Evolutionary conservation across 352 stramenopile species (phyloP), one percentile per base, ranked within the genome.

Genomic region (Phytophthora idaei): DNA sequence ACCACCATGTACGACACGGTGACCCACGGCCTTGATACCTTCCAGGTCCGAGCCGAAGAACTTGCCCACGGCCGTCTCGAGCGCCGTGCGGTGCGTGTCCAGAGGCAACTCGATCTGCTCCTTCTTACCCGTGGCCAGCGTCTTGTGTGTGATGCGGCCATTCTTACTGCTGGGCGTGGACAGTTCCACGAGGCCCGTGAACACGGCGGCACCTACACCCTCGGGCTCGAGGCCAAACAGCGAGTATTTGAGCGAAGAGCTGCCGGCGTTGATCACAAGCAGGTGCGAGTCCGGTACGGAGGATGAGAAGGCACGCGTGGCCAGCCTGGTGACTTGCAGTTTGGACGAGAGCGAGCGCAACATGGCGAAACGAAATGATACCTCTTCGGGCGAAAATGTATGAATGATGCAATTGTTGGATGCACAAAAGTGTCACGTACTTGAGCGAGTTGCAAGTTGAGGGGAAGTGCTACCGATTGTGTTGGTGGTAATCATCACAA

Each of bases 1-100:
- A 7, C 88, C 90, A 53, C 91, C 91, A 65, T 97, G 91, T 25
- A 97, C 90, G 14, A 97, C 82, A 31, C 91, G 87, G 74, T 97
- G 91, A 44, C 91, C 91, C 8, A 97, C 81, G 11, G 79, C 87
- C 39, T 79, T 67, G 66, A 96, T 91, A 48, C 80, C 71, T 0
- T 83, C 63, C 5, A 82, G 67, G 34, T 83, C 58, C 17, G 63
- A 74, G 64, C 69, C 77, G 25, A 93, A 91, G 71, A 90, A 93
- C 34, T 81, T 72, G 48, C 48, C 51, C 55, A 92, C 80, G 1
- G 74, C 78, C 36, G 83, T 73, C 54, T 93, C 83, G 25, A 93
- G 74, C 9, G 85, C 85, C 17, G 57, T 72, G 54, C 77, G 78
- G 72, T 93, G 85, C 37, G 67, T 81, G 41, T 83, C 72, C 28